Evolutionary conservation across 208 protist genomes (phyloP).

Genomic region (Novymonas esmeraldas): DNA sequence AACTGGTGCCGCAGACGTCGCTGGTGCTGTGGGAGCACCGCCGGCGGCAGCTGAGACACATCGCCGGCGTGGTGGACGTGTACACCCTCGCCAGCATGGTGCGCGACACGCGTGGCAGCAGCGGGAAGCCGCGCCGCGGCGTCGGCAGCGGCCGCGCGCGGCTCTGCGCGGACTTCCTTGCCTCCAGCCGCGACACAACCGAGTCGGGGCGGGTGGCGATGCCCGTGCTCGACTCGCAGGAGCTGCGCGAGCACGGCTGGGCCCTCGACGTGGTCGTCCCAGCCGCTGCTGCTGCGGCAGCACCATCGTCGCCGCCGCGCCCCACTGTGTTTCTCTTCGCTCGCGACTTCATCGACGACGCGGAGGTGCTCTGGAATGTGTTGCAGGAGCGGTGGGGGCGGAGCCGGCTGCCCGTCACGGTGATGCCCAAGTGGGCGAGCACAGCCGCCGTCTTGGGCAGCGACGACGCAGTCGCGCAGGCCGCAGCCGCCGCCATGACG

Average conservation of each 20-base stretch:
- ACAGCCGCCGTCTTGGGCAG: neutral
- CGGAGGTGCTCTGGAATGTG: slow-evolving; percentile 8
- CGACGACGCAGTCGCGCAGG: neutral
- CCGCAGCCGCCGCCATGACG: neutral
- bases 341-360: slow-evolving; percentile 28
- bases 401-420: slow-evolving; percentile 20
- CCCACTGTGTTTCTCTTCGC: slow-evolving; percentile 35
- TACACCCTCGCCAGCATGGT: slow-evolving; percentile 37
- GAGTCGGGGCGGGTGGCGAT: neutral
- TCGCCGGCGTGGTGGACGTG: slow-evolving; percentile 30
- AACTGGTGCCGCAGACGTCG: slow-evolving; percentile 21
- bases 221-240: slow-evolving; percentile 6
- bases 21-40: slow-evolving; percentile 17
- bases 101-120: slow-evolving; percentile 4
- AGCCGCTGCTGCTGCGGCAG: neutral
- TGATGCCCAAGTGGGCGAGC: slow-evolving; percentile 26
- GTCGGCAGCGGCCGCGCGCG: neutral
- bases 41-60: slow-evolving; percentile 5
- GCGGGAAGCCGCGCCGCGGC: neutral
- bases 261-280: neutral
- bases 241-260: slow-evolving; percentile 15
- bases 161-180: neutral
- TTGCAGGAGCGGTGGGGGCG: slow-evolving; percentile 32
- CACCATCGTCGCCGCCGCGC: slow-evolving; percentile 8
- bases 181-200: slow-evolving; percentile 1